A percentile compares a stretch with the other conserved stretches of the same genome.
These are phyloP conservation scores for Cyclotella choctawhatcheeana DNA, from an alignment of 108 stramenopile species.

Conservation along the genomic window DNA sequence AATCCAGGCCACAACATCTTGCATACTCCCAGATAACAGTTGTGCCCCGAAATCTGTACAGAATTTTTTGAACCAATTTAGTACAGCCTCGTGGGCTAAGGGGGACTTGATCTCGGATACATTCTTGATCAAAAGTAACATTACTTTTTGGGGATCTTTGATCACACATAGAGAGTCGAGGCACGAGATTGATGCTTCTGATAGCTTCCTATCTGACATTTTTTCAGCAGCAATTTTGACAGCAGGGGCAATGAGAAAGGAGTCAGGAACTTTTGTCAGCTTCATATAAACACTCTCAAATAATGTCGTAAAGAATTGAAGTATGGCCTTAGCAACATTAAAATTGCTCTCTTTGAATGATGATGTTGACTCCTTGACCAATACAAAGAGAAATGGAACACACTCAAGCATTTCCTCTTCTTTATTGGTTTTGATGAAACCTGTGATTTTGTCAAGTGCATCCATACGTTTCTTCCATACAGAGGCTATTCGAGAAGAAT, in stretches of 20 bases:
- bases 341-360: slow-evolving; percentile 87
- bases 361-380: slow-evolving; percentile 73
- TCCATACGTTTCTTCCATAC: slow-evolving; percentile 70
- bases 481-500: slow-evolving; percentile 48
- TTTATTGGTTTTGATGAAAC: slow-evolving; percentile 47
- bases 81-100: slow-evolving; percentile 70
- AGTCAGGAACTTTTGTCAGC: slow-evolving; percentile 30
- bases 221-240: slow-evolving; percentile 66
- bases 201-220: slow-evolving; percentile 81
- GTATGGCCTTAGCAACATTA: slow-evolving; percentile 69
- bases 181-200: slow-evolving; percentile 49
- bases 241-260: slow-evolving; percentile 54
- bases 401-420: slow-evolving; percentile 19
- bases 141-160: slow-evolving; percentile 52
- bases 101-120: slow-evolving; percentile 73
- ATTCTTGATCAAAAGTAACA: slow-evolving; percentile 33
- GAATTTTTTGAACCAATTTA: slow-evolving; percentile 62
- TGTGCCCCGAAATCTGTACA: slow-evolving; percentile 74
- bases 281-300: slow-evolving; percentile 49
- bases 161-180: slow-evolving; percentile 65
- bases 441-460: slow-evolving; percentile 64
- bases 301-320: slow-evolving; percentile 64
- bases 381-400: slow-evolving; percentile 54
- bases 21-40: slow-evolving; percentile 53
- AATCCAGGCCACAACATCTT: slow-evolving; percentile 59